Evolutionary conservation across 768 basidiomycete species (phyloP).

Genomic region (Mrakia gelida): DNA sequence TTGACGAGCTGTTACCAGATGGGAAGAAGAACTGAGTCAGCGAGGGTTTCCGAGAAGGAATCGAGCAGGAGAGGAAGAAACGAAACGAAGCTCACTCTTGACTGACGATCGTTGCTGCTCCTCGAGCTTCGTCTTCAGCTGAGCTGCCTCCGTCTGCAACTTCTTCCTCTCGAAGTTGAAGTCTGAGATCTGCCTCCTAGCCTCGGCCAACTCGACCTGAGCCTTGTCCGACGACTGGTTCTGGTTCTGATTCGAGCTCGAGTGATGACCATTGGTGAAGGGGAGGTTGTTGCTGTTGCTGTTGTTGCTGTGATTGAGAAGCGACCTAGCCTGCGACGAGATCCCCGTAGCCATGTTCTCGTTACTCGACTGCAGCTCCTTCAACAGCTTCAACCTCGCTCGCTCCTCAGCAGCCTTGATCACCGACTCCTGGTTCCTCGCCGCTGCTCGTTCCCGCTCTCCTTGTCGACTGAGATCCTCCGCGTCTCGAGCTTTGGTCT

Average conservation of each 20-base stretch:
- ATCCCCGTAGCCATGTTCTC: slow-evolving; percentile 57
- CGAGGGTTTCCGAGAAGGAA: not conserved
- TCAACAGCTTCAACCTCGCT: slow-evolving; percentile 60
- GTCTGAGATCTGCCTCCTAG: slow-evolving; percentile 13
- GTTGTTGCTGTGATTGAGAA: not conserved
- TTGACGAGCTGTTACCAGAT: not conserved
- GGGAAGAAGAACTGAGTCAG: not conserved
- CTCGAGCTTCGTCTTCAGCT: slow-evolving; percentile 8
- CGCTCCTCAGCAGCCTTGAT: slow-evolving; percentile 52
- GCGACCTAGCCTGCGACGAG: slow-evolving; percentile 39
- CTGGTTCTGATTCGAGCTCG: not conserved
- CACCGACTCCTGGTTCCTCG: slow-evolving; percentile 58
- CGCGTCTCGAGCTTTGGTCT: slow-evolving; percentile 60
- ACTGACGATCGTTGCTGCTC: not conserved
- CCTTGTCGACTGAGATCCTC: slow-evolving; percentile 75
- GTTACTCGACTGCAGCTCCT: slow-evolving; percentile 61
- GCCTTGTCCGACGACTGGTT: slow-evolving; percentile 6
- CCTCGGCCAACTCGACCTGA: slow-evolving; percentile 13
- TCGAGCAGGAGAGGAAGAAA: too few relatives aligned
- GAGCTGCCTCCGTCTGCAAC: slow-evolving; percentile 5
- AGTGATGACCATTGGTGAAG: not conserved
- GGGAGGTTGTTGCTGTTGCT: not conserved
- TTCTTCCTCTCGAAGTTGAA: slow-evolving; percentile 12
- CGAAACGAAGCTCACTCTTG: not conserved
- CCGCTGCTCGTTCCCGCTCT: slow-evolving; percentile 51